These are phyloP conservation scores for Excoecaria agallocha DNA, from an alignment of 345 rosid genomes.

Conservation along the genomic window DNA sequence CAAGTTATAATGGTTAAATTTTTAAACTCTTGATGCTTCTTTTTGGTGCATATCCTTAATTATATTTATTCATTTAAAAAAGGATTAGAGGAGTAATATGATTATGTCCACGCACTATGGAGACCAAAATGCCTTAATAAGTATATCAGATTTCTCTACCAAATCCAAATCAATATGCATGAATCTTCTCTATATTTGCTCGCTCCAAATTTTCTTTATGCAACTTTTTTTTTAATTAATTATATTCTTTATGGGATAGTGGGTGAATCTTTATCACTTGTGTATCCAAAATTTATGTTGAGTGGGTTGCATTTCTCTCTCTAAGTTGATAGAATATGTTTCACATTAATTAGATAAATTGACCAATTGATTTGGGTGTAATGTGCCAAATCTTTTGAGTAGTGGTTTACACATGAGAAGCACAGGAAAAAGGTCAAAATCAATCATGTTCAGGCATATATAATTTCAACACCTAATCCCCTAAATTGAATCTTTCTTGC, in stretches of 20 bases:
- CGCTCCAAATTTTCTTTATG: neutral
- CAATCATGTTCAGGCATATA: constrained; percentile 19
- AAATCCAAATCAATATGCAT: neutral
- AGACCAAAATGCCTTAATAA: constrained; percentile 1
- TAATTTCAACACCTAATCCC: neutral
- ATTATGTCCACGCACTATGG: constrained; percentile 35
- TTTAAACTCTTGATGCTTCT: constrained; percentile 3
- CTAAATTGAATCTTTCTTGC: neutral
- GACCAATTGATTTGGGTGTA: constrained; percentile 17
- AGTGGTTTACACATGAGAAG: constrained; percentile 30
- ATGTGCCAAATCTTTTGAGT: constrained; percentile 11
- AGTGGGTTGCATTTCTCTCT: neutral
- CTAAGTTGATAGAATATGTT: neutral
- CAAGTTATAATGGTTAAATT: neutral
- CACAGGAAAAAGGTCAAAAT: neutral
- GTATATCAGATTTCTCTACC: neutral
- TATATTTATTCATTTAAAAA: neutral
- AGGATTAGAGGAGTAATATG: constrained; percentile 23
- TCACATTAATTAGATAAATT: neutral
- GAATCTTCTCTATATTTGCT: neutral
- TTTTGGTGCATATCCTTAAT: constrained; percentile 18
- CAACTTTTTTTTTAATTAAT: neutral
- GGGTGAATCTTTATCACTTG: constrained; percentile 2
- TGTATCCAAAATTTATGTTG: neutral
- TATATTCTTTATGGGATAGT: neutral